Percentiles rank a stretch among this genome's conserved stretches.
These are phyloP conservation scores for Colletotrichum tropicale DNA, from an alignment of 2,329 filamentous ascomycete genomes.

Conservation along the genomic window DNA sequence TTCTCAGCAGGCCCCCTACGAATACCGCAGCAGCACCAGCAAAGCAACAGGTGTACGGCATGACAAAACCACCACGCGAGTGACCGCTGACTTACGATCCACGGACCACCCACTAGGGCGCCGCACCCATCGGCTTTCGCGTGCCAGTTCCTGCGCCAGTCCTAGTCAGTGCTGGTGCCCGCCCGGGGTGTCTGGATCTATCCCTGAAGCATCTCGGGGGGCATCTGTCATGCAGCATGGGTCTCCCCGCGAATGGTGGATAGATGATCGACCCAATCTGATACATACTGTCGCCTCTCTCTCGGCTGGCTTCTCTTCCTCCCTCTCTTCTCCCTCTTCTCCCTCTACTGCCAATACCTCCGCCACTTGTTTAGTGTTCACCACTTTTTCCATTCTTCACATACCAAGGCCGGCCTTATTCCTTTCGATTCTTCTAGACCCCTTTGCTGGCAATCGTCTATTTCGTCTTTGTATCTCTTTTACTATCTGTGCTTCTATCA, in stretches of 20 bases:
- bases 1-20: neutral
- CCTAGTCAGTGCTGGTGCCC: slow-evolving; percentile 21
- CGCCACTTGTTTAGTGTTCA: slow-evolving; percentile 6
- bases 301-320: slow-evolving; percentile 1
- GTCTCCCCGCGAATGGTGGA: slow-evolving; percentile 20
- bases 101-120: slow-evolving; percentile 18
- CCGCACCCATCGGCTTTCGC: slow-evolving; percentile 21
- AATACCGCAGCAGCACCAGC: neutral
- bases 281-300: slow-evolving; percentile 23
- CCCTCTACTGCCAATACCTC: neutral
- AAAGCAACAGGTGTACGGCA: neutral
- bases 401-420: slow-evolving; percentile 22
- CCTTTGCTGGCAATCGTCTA: slow-evolving; percentile 18
- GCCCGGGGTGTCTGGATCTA: slow-evolving; percentile 19
- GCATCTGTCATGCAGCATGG: slow-evolving; percentile 22
- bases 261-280: slow-evolving; percentile 22
- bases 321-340: slow-evolving; percentile 8
- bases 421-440: slow-evolving; percentile 17
- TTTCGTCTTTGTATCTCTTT: neutral
- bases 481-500: neutral
- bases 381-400: slow-evolving; percentile 4
- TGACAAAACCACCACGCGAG: slow-evolving; percentile 9
- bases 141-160: slow-evolving; percentile 21
- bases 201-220: slow-evolving; percentile 15
- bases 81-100: neutral